phyloP scores from a whole-genome alignment of 352 stramenopile species.

The Globisporangium sylvaticum region DNA sequence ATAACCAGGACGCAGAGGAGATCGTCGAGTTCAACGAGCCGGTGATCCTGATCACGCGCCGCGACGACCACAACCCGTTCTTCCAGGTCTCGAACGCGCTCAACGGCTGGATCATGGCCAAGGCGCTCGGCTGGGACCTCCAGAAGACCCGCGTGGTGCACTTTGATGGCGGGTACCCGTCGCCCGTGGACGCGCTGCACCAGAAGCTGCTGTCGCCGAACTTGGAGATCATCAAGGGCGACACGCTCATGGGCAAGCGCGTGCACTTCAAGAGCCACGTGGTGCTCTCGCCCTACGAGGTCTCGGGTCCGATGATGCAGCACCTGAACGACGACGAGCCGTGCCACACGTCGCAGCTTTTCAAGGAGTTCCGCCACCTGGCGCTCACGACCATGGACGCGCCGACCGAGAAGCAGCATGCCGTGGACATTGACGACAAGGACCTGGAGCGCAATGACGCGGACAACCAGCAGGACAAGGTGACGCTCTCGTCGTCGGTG shows the following conservation, averaged over 20 bases:
- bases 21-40: constrained; percentile 7
- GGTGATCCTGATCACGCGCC: constrained; percentile 18
- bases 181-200: constrained; percentile 20
- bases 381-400: constrained; percentile 15
- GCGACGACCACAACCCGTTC: constrained; percentile 36
- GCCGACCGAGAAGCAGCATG: constrained; percentile 4
- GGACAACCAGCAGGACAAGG: not conserved
- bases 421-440: not conserved
- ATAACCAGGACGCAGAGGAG: not conserved
- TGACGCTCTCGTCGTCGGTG: constrained; percentile 8
- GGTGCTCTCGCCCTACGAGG: constrained; percentile 48
- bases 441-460: not conserved
- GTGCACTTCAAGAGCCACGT: constrained; percentile 31
- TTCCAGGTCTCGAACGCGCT: constrained; percentile 26
- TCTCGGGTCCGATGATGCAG: constrained; percentile 57
- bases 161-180: constrained; percentile 23
- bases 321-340: constrained; percentile 62
- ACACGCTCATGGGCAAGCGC: constrained; percentile 14
- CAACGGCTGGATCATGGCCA: constrained; percentile 26
- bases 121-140: constrained; percentile 13
- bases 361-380: constrained; percentile 43
- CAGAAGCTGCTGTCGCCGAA: constrained; percentile 23
- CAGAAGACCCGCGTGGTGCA: constrained; percentile 23
- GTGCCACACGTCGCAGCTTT: constrained; percentile 47
- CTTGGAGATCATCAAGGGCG: constrained; percentile 15